Conservation (phyloP, 192 early-diverging fungal species). For the Coemansia sp. region DNA sequence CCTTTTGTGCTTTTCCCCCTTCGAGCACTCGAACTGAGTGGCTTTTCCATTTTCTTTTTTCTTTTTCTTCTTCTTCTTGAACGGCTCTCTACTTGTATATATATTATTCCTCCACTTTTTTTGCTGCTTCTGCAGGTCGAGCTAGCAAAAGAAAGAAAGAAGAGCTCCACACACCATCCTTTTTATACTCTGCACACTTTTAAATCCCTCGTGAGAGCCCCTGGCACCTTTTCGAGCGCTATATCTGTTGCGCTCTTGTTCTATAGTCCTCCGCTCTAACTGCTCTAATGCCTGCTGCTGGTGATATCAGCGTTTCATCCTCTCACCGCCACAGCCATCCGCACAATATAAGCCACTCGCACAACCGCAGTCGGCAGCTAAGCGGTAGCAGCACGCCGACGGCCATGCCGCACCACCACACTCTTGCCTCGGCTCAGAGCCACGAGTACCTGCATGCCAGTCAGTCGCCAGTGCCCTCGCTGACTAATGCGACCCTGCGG, state of each 20-base stretch:
- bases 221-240: neutral
- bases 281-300: neutral
- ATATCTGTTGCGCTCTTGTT: neutral
- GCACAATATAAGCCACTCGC: neutral
- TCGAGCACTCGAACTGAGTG: neutral
- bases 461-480: conserved; percentile 45
- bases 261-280: neutral
- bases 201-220: neutral
- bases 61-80: conserved; percentile 1
- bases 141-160: neutral
- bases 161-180: neutral
- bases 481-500: conserved; percentile 34
- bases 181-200: neutral
- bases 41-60: neutral
- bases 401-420: conserved; percentile 2
- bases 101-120: neutral
- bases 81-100: neutral
- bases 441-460: conserved; percentile 11
- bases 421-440: neutral
- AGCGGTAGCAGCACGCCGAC: neutral
- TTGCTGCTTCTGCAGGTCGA: neutral
- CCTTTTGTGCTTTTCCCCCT: neutral
- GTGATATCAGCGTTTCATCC: conserved; percentile 7
- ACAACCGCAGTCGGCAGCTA: neutral
- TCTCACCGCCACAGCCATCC: neutral